phyloP scores from a whole-genome alignment of 768 basidiomycete species.

The Daedaleopsis sinensis region DNA sequence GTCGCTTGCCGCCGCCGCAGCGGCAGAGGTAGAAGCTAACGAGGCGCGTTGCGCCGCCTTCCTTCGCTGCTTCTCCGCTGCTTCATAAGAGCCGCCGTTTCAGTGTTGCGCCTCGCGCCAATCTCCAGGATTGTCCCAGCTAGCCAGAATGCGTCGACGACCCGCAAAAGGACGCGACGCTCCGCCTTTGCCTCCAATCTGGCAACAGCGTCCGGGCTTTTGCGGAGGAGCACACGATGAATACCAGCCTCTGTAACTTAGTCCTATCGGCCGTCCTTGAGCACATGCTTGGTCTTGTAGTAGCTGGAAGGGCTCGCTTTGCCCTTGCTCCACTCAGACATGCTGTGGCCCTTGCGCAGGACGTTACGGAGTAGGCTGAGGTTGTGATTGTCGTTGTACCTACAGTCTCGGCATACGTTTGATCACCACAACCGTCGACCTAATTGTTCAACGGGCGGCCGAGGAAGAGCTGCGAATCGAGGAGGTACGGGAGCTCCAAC shows the following conservation, averaged over 20 bases:
- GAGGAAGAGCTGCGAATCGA: conserved; percentile 93
- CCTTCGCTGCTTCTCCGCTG: conserved; percentile 77
- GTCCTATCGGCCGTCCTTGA: conserved; percentile 68
- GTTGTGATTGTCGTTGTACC: conserved; percentile 62
- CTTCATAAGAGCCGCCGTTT: conserved; percentile 80
- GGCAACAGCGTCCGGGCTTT: conserved; percentile 30
- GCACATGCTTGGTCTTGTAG: conserved; percentile 86
- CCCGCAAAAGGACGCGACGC: conserved; percentile 66
- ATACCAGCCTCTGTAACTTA: conserved; percentile 63
- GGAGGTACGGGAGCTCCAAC: conserved; percentile 91
- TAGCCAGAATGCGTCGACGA: conserved; percentile 84
- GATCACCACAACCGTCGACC: conserved; percentile 53
- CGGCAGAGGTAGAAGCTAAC: conserved; percentile 34
- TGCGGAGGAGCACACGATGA: conserved; percentile 68
- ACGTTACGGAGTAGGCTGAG: conserved; percentile 74
- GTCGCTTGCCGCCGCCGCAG: conserved; percentile 36
- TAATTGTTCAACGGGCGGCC: conserved; percentile 70
- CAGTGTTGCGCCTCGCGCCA: conserved; percentile 66
- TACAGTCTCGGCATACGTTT: conserved; percentile 68
- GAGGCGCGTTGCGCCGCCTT: conserved; percentile 60
- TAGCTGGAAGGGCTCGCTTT: conserved; percentile 88
- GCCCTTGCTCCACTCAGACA: conserved; percentile 94
- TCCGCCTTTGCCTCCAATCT: conserved; percentile 52
- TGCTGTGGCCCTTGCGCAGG: conserved; percentile 84
- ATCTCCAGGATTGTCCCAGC: conserved; percentile 91